phyloP scores from a whole-genome alignment of 1,284 basidiomycete genomes.

The Malassezia caprae region DNA sequence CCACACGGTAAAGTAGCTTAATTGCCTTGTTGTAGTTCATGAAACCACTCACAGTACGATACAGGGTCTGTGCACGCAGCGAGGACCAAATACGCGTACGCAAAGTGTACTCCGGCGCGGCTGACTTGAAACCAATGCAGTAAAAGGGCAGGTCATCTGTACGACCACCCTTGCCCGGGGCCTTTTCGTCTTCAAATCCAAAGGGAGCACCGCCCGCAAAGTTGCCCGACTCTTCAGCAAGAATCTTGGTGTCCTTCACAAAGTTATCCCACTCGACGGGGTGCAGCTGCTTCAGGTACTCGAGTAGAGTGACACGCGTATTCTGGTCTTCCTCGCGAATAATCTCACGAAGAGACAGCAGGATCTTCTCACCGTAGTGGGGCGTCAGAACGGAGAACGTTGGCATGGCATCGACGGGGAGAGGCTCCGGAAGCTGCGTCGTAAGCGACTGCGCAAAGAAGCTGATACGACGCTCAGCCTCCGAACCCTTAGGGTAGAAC shows the following conservation, averaged over 20 bases:
- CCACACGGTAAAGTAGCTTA: constrained; percentile 97
- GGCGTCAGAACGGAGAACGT: constrained; percentile 48
- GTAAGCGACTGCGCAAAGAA: constrained; percentile 49
- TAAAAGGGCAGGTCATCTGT: constrained; percentile 94
- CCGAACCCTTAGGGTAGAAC: constrained; percentile 48
- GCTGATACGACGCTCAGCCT: constrained; percentile 48
- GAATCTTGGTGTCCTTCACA: constrained; percentile 97
- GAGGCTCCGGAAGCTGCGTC: constrained; percentile 42
- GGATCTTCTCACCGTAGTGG: constrained; percentile 48
- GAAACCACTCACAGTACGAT: constrained; percentile 97
- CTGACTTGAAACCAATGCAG: constrained; percentile 98
- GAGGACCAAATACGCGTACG: constrained; percentile 99
- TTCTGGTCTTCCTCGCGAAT: constrained; percentile 49
- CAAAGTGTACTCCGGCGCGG: constrained; percentile 93
- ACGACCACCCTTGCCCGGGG: constrained; percentile 38
- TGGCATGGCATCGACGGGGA: constrained; percentile 48
- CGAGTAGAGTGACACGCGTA: constrained; percentile 46
- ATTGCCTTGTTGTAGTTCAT: constrained; percentile 99
- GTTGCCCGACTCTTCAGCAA: constrained; percentile 86
- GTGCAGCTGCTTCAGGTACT: constrained; percentile 87
- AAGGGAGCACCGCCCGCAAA: constrained; percentile 68
- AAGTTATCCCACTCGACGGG: constrained; percentile 99
- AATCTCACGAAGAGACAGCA: constrained; percentile 47
- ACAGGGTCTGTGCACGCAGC: constrained; percentile 91
- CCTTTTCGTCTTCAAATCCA: constrained; percentile 54